These are phyloP conservation scores for Scleroderma bovista DNA, from an alignment of 768 basidiomycete species.

Conservation along the genomic window DNA sequence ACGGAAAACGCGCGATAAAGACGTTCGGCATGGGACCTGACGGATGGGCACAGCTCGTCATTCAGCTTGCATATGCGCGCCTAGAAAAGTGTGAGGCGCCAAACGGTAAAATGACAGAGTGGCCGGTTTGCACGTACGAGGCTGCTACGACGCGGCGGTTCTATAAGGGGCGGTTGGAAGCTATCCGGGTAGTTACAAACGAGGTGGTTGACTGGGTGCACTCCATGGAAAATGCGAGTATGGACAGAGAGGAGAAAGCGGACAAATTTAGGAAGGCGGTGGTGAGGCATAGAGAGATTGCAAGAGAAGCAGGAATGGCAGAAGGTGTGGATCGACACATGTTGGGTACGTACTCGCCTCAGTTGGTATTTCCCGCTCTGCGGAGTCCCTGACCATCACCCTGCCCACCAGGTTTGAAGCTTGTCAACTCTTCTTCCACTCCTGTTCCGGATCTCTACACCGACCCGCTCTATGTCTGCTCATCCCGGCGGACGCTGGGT, in stretches of 20 bases:
- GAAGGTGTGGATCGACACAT: slow-evolving; percentile 86
- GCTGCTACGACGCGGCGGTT: slow-evolving; percentile 88
- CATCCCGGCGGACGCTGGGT: slow-evolving; percentile 82
- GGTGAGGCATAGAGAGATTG: slow-evolving; percentile 60
- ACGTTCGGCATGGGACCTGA: slow-evolving; percentile 86
- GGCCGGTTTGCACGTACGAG: slow-evolving; percentile 85
- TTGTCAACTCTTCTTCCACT: slow-evolving; percentile 57
- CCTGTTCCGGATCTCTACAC: slow-evolving; percentile 62
- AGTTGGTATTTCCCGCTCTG: not conserved
- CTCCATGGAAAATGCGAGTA: slow-evolving; percentile 58
- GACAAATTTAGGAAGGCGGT: slow-evolving; percentile 53
- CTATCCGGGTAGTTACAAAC: slow-evolving; percentile 77
- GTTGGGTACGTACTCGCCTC: slow-evolving; percentile 58
- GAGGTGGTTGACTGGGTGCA: slow-evolving; percentile 75
- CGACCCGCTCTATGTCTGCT: slow-evolving; percentile 68
- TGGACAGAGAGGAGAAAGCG: slow-evolving; percentile 40
- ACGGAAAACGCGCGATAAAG: slow-evolving; percentile 87
- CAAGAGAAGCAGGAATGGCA: slow-evolving; percentile 58
- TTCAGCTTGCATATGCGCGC: slow-evolving; percentile 84
- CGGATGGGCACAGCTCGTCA: slow-evolving; percentile 89
- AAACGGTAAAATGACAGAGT: slow-evolving; percentile 25
- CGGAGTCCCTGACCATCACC: not conserved
- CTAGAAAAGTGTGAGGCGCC: slow-evolving; percentile 36
- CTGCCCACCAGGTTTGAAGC: slow-evolving; percentile 55
- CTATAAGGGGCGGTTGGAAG: slow-evolving; percentile 87